A percentile compares a stretch with the other conserved stretches of the same genome.
Evolutionary conservation across 805 yeast species (phyloP).

Genomic region (Zygoascus ofunaensis): DNA sequence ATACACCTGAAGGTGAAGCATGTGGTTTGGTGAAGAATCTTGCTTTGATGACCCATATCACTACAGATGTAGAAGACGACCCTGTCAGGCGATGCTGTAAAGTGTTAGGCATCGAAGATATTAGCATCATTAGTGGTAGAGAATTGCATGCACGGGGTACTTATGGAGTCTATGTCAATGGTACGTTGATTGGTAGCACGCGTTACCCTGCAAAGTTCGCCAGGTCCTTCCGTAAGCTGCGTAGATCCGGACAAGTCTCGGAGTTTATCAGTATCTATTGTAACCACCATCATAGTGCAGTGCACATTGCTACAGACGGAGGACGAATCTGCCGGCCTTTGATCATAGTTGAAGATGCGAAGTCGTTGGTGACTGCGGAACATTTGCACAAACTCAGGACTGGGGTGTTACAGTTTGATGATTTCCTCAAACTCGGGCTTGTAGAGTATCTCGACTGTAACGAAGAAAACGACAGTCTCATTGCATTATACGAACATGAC

Average conservation of each 20-base stretch:
- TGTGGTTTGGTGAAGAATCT: constrained; percentile 96
- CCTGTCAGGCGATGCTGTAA: constrained; percentile 74
- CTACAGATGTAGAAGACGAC: constrained; percentile 94
- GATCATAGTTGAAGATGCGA: constrained; percentile 71
- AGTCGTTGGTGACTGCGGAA: constrained; percentile 57
- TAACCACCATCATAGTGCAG: constrained; percentile 83
- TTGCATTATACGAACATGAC: constrained; percentile 77
- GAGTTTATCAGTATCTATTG: constrained; percentile 87
- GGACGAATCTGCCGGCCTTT: constrained; percentile 97
- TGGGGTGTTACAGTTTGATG: constrained; percentile 84
- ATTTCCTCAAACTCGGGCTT: constrained; percentile 71
- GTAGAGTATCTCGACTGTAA: constrained; percentile 96
- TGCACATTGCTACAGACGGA: constrained; percentile 97
- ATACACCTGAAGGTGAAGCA: constrained; percentile 99
- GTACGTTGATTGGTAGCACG: constrained; percentile 88
- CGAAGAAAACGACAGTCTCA: constrained; percentile 89
- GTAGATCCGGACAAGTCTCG: constrained; percentile 79
- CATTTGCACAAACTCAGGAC: constrained; percentile 55
- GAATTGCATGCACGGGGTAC: constrained; percentile 68
- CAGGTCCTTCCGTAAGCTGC: constrained; percentile 59
- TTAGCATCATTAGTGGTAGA: constrained; percentile 70
- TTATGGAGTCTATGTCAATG: constrained; percentile 82
- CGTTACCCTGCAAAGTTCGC: constrained; percentile 82
- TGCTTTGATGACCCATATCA: constrained; percentile 97
- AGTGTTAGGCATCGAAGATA: constrained; percentile 82